A percentile compares a stretch with the other conserved stretches of the same genome.
Conservation (phyloP, 164 flowering plant genomes). For the Warburgia ugandensis region DNA sequence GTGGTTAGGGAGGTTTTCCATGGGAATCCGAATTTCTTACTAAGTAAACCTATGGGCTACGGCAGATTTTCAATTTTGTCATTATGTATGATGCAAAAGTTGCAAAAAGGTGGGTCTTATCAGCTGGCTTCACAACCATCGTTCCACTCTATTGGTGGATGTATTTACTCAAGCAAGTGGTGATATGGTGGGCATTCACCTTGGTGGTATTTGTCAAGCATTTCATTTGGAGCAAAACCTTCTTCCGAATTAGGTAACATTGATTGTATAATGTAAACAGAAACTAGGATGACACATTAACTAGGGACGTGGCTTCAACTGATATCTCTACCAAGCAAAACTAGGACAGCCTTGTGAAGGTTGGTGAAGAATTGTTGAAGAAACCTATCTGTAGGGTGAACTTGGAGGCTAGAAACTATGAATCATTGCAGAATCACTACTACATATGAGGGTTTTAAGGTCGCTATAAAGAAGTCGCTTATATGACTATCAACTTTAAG, state of each 20-base stretch:
- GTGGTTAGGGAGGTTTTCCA: slow-evolving; percentile 16
- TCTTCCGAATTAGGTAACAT: slow-evolving; percentile 30
- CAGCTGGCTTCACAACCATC: slow-evolving; percentile 19
- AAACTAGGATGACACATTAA: slow-evolving; percentile 14
- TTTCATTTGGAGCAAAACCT: slow-evolving; percentile 18
- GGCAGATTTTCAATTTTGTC: slow-evolving; percentile 23
- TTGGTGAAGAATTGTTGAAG: slow-evolving; percentile 15
- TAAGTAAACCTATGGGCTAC: slow-evolving; percentile 17
- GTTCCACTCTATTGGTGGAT: slow-evolving; percentile 24
- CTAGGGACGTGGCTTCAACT: slow-evolving; percentile 1
- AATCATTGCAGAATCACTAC: slow-evolving; percentile 6
- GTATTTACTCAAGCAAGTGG: slow-evolving; percentile 25
- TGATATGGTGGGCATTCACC: slow-evolving; percentile 29
- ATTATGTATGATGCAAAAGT: slow-evolving; percentile 15
- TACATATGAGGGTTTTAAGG: no score
- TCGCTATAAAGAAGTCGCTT: no score
- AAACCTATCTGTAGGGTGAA: slow-evolving; percentile 14
- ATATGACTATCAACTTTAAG: no score
- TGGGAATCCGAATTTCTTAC: slow-evolving; percentile 17
- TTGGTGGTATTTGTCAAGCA: slow-evolving; percentile 20
- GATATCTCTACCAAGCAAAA: slow-evolving; percentile 15
- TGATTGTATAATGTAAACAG: no score
- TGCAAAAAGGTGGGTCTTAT: slow-evolving; percentile 29
- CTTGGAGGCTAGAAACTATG: slow-evolving; percentile 16
- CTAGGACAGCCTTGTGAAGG: slow-evolving; percentile 14